These are phyloP conservation scores for Ophiocordyceps camponoti-rufipedis DNA, from an alignment of 2,329 filamentous ascomycete species.

Conservation along the genomic window DNA sequence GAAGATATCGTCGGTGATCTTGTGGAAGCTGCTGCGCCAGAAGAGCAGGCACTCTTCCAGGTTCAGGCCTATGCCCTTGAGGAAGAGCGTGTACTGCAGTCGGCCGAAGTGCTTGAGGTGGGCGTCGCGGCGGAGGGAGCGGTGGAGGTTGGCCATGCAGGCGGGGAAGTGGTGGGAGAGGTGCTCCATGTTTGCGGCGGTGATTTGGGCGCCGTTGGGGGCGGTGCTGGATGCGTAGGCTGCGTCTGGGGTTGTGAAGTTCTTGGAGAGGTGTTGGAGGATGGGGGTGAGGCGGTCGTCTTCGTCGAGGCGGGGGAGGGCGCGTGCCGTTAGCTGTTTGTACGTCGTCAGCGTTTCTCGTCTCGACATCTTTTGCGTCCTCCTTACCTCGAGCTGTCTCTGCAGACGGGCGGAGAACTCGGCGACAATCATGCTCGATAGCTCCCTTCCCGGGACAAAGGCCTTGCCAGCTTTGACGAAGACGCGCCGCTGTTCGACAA, in stretches of 20 bases:
- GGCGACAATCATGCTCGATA: constrained; percentile 72
- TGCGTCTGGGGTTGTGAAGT: constrained; percentile 82
- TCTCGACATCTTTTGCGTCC: no score
- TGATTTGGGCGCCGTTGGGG: constrained; percentile 54
- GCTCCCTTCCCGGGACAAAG: constrained; percentile 75
- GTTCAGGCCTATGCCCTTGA: constrained; percentile 84
- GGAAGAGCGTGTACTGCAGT: constrained; percentile 86
- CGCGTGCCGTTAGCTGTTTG: constrained; percentile 63
- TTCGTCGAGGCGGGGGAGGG: constrained; percentile 81
- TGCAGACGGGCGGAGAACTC: constrained; percentile 73
- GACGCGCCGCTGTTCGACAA: constrained; percentile 65
- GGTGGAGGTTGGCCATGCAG: constrained; percentile 88
- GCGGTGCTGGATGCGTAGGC: constrained; percentile 49
- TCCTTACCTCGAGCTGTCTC: constrained; percentile 56
- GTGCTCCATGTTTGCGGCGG: constrained; percentile 59
- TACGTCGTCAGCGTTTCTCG: not conserved
- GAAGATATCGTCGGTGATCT: constrained; percentile 83
- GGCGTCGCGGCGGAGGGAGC: constrained; percentile 65
- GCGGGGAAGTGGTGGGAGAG: constrained; percentile 72
- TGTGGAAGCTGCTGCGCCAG: constrained; percentile 75
- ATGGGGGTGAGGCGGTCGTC: constrained; percentile 69
- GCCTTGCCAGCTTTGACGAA: constrained; percentile 69
- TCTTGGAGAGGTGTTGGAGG: constrained; percentile 70
- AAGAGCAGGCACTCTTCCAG: constrained; percentile 86
- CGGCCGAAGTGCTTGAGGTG: constrained; percentile 90